phyloP scores from a whole-genome alignment of 495 filamentous ascomycete genomes.

The Aspergillus hancockii region DNA sequence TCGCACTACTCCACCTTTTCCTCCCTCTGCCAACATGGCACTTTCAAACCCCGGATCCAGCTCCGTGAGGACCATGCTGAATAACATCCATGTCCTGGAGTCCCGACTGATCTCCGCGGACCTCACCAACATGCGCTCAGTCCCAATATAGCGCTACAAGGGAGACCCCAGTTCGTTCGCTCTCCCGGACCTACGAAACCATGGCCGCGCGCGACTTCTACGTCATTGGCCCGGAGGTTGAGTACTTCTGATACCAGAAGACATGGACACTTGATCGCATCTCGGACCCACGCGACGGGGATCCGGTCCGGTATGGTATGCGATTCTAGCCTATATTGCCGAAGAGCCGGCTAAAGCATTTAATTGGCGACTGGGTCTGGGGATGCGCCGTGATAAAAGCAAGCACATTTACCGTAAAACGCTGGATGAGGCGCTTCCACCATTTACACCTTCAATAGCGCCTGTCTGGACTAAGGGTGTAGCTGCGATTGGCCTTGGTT shows the following conservation, averaged over 20 bases:
- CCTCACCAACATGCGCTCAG: slow-evolving; percentile 8
- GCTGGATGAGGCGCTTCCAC: slow-evolving; percentile 17
- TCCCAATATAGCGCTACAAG: slow-evolving; percentile 15
- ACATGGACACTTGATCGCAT: slow-evolving; percentile 16
- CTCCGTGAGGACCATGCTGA: no score
- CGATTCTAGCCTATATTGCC: slow-evolving; percentile 21
- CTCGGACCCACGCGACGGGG: slow-evolving; percentile 23
- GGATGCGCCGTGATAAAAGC: slow-evolving; percentile 20
- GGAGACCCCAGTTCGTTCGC: slow-evolving; percentile 27
- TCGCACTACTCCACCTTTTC: slow-evolving; percentile 11
- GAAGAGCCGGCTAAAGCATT: slow-evolving; percentile 30
- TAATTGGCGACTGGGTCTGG: slow-evolving; percentile 26
- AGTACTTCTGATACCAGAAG: slow-evolving; percentile 28
- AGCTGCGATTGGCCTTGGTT: no score
- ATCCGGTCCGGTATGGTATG: slow-evolving; percentile 27
- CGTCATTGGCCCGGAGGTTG: slow-evolving; percentile 22
- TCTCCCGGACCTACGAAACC: slow-evolving; percentile 30
- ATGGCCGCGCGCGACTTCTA: slow-evolving; percentile 17
- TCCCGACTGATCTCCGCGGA: slow-evolving; percentile 1
- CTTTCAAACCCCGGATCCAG: slow-evolving; percentile 10
- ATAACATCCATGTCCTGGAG: slow-evolving; percentile 7
- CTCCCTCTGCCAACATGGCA: no score
- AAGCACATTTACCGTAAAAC: slow-evolving; percentile 13
- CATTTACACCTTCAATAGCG: no score
- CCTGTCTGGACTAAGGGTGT: no score